Percentiles rank a stretch among this genome's conserved stretches.
phyloP scores from a whole-genome alignment of 2,329 filamentous ascomycete species.

The Alternaria atra region DNA sequence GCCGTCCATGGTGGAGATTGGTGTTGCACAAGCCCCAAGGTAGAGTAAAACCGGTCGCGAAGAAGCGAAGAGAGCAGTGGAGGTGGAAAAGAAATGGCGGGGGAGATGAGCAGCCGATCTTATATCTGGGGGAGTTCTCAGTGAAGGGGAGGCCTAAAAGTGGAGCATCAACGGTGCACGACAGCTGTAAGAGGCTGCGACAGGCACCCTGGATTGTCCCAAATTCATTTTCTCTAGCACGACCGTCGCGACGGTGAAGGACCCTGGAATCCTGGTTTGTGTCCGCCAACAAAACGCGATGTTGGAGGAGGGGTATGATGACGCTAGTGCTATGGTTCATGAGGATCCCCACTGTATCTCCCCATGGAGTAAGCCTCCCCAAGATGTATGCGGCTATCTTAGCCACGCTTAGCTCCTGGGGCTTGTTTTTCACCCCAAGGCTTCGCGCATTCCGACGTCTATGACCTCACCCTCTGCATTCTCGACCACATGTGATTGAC shows the following conservation, averaged over 20 bases:
- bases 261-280: slow-evolving; percentile 8
- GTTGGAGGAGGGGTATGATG: slow-evolving; percentile 11
- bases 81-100: slow-evolving; percentile 6
- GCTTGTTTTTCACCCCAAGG: slow-evolving; percentile 9
- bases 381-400: slow-evolving; percentile 14
- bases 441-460: slow-evolving; percentile 14
- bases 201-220: neutral
- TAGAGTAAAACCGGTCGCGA: neutral
- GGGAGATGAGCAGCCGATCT: slow-evolving; percentile 11
- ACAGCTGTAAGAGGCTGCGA: slow-evolving; percentile 11
- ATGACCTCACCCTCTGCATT: slow-evolving; percentile 13
- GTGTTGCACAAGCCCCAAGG: neutral
- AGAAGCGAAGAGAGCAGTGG: neutral
- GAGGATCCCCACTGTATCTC: slow-evolving; percentile 12
- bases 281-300: slow-evolving; percentile 8
- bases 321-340: slow-evolving; percentile 13
- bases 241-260: slow-evolving; percentile 2
- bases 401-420: slow-evolving; percentile 8
- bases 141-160: slow-evolving; percentile 18
- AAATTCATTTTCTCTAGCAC: neutral
- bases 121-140: slow-evolving; percentile 11
- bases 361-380: slow-evolving; percentile 18
- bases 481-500: neutral
- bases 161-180: slow-evolving; percentile 16
- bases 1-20: slow-evolving; percentile 11